A percentile compares a stretch with the other conserved stretches of the same genome.
Conservation (phyloP, 192 early-diverging fungal species). For the Backusella tuberculispora region DNA sequence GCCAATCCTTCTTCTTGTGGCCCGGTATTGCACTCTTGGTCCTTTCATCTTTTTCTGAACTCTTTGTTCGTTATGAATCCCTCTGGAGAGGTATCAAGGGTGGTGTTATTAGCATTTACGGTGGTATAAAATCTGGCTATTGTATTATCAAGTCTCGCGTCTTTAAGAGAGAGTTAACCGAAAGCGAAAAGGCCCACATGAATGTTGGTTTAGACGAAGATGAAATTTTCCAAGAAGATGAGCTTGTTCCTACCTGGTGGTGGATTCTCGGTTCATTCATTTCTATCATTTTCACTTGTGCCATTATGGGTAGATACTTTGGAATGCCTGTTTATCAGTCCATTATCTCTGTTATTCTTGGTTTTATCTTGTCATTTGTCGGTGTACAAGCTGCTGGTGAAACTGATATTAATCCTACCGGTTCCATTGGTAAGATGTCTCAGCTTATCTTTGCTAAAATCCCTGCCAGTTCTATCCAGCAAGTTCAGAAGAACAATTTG, state of each 20-base stretch:
- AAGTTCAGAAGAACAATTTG: constrained; percentile 59
- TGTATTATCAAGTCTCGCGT: constrained; percentile 20
- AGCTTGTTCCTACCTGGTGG: constrained; percentile 59
- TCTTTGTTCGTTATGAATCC: constrained; percentile 50
- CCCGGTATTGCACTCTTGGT: constrained; percentile 73
- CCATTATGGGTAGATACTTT: constrained; percentile 62
- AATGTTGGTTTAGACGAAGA: constrained; percentile 34
- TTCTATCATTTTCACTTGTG: constrained; percentile 55
- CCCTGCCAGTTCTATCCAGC: constrained; percentile 37
- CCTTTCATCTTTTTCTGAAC: constrained; percentile 62
- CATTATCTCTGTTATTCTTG: constrained; percentile 64
- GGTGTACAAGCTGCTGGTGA: constrained; percentile 65
- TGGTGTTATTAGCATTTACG: constrained; percentile 20
- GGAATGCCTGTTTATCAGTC: constrained; percentile 60
- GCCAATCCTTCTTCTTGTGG: constrained; percentile 72
- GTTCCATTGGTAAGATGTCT: constrained; percentile 64
- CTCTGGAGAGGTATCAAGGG: constrained; percentile 52
- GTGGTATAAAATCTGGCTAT: neutral
- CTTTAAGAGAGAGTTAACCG: neutral
- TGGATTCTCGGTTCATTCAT: constrained; percentile 59
- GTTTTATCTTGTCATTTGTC: constrained; percentile 68
- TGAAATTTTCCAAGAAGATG: constrained; percentile 47
- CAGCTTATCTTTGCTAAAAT: constrained; percentile 69
- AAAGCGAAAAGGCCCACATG: constrained; percentile 11
- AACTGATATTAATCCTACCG: constrained; percentile 71